Evolutionary conservation across 2,329 filamentous ascomycete species (phyloP).

Genomic region (Ceratocystis huliohia): DNA sequence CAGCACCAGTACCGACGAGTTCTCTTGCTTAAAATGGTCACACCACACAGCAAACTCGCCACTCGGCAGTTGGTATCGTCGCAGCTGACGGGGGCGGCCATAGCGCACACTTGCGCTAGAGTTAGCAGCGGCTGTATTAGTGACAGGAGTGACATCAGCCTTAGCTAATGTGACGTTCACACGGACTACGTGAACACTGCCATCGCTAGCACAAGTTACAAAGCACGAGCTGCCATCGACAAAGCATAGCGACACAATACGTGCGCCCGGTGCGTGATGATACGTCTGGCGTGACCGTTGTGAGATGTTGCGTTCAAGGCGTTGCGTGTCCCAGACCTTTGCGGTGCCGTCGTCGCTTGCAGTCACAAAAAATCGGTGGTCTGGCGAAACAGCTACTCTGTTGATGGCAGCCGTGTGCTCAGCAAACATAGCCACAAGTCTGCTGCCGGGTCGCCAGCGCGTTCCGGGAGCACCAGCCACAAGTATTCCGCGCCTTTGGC

Average conservation of each 20-base stretch:
- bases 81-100: conserved; percentile 60
- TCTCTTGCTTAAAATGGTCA: conserved; percentile 78
- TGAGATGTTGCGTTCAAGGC: conserved; percentile 81
- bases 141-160: background rate
- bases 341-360: conserved; percentile 83
- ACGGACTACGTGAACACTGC: conserved; percentile 78
- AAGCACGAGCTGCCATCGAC: conserved; percentile 91
- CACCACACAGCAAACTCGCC: conserved; percentile 78
- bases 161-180: conserved; percentile 39
- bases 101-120: conserved; percentile 51
- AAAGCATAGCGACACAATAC: conserved; percentile 74
- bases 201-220: conserved; percentile 78
- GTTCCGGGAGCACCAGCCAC: conserved; percentile 34
- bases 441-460: conserved; percentile 68
- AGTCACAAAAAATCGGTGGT: conserved; percentile 90
- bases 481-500: conserved; percentile 30
- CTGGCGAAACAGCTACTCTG: conserved; percentile 68
- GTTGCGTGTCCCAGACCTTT: conserved; percentile 82
- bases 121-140: background rate
- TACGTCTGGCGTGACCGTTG: conserved; percentile 80
- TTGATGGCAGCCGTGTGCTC: conserved; percentile 78
- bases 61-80: conserved; percentile 63
- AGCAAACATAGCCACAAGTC: conserved; percentile 73
- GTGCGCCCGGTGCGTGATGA: conserved; percentile 55
- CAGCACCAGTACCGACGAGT: conserved; percentile 65